Percentiles rank a stretch among this genome's conserved stretches.
Conservation (phyloP, 768 basidiomycete species). For the Mrakia blollopis region DNA sequence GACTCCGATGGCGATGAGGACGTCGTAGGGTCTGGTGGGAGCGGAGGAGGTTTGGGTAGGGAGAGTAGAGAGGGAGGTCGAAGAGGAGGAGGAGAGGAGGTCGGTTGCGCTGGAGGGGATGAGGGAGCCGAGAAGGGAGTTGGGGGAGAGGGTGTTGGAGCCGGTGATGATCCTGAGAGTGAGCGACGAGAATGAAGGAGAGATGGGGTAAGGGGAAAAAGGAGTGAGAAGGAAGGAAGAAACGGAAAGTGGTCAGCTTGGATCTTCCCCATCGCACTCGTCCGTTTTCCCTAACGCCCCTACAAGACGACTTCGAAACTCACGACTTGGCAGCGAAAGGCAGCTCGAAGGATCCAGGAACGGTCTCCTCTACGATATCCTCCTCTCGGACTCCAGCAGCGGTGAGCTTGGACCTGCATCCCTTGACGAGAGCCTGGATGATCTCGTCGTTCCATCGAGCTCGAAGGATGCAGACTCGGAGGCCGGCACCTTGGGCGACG, state of each 20-base stretch:
- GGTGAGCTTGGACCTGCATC: slow-evolving; percentile 72
- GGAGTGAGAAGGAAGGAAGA: neutral
- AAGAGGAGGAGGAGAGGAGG: slow-evolving; percentile 49
- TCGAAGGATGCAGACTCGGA: slow-evolving; percentile 33
- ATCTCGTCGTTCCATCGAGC: slow-evolving; percentile 75
- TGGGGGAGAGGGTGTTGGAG: slow-evolving; percentile 52
- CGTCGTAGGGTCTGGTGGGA: slow-evolving; percentile 65
- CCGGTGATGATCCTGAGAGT: slow-evolving; percentile 73
- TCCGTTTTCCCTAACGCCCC: neutral
- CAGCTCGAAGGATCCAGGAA: slow-evolving; percentile 93
- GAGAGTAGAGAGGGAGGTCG: slow-evolving; percentile 48
- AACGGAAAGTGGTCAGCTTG: neutral
- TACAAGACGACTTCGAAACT: slow-evolving; percentile 37
- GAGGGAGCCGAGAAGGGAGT: slow-evolving; percentile 46
- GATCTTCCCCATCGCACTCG: neutral
- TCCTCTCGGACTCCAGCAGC: slow-evolving; percentile 77
- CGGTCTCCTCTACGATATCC: slow-evolving; percentile 85
- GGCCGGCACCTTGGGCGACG: slow-evolving; percentile 28
- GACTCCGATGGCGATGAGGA: slow-evolving; percentile 93
- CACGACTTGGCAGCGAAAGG: slow-evolving; percentile 80
- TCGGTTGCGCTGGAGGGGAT: slow-evolving; percentile 10
- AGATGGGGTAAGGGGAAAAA: neutral
- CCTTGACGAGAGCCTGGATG: slow-evolving; percentile 76
- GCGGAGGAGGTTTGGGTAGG: slow-evolving; percentile 40
- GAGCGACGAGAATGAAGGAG: neutral